Percentiles rank a stretch among this genome's conserved stretches.
Conservation (phyloP, 2,329 filamentous ascomycete species). For the Botrytis pseudocinerea region DNA sequence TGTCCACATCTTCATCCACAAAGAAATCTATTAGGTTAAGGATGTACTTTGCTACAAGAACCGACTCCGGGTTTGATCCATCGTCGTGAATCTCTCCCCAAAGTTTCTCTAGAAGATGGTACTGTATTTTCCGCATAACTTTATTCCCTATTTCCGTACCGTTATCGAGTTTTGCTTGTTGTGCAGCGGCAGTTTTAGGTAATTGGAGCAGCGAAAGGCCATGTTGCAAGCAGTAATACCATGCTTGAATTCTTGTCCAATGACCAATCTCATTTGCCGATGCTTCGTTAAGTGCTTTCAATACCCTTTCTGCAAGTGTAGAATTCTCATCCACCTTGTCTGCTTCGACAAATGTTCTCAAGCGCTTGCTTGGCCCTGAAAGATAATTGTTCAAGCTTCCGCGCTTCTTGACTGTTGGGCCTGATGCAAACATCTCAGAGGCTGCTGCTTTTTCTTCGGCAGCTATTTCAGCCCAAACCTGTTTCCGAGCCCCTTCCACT, state of each 20-base stretch:
- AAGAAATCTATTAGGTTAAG: background rate
- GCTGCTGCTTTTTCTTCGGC: conserved; percentile 13
- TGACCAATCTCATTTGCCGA: conserved; percentile 11
- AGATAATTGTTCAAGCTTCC: background rate
- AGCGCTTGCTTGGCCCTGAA: conserved; percentile 3
- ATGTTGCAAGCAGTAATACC: conserved; percentile 14
- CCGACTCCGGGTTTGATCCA: background rate
- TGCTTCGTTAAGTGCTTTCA: conserved; percentile 1
- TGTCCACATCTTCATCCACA: background rate
- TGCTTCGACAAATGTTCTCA: conserved; percentile 14
- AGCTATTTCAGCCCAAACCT: background rate
- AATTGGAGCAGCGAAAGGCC: background rate
- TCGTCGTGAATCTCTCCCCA: background rate
- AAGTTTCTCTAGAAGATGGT: conserved; percentile 1
- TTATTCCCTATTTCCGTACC: background rate
- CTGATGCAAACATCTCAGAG: background rate
- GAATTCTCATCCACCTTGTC: background rate
- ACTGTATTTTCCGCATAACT: conserved; percentile 8
- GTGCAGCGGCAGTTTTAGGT: conserved; percentile 11
- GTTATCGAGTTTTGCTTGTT: conserved; percentile 15
- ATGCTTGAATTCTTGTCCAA: conserved; percentile 21
- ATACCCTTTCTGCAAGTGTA: background rate
- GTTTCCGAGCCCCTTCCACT: background rate
- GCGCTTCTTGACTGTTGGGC: background rate
- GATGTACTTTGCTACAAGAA: background rate